Base-by-base conservation (phyloP, 495 filamentous ascomycete species). In the Ascobolus immersus region DNA sequence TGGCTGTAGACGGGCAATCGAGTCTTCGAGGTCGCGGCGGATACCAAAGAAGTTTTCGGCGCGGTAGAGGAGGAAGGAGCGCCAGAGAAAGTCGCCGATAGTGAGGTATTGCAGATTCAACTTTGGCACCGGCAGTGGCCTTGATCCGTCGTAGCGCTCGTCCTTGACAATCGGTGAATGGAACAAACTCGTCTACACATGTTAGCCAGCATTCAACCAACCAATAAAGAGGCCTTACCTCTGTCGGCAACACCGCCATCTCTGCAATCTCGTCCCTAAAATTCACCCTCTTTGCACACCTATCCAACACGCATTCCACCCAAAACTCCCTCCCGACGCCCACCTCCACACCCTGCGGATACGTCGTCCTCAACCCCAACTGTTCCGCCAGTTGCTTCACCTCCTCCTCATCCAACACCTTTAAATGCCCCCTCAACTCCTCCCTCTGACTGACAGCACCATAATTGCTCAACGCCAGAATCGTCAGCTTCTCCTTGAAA, bases 1-100 rank as follows among this genome's bases (percentile, higher is more conserved):
- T 2, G 86, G 81, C 44, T 70, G 69, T 39, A 99, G 52, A 28
- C 78, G 68, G 47, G 78, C 74, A 32, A 93, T 51, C 20, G 69
- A 60, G 21, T 75, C 68, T 47, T 92, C 78, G 41, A 99, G 71
- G 41, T 93, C 75, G 44, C 77, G 81, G 19, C 82, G 67, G 36
- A 99, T 84, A 35, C 78, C 79, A 55, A 81, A 94, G 47, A 93
- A 94, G 2, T 86, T 67, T 52, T 99, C 86, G 40, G 71, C 79
- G 15, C 86, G 68, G 47, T 91, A 77, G 3, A 94, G 62, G 17
- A 86, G 61, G 43, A 94, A 74, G 10, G 84, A 77, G 23, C 86
- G 64, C 79, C 79, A 94, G 7, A 99, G 62, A 43, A 94, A 94
- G 50, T 99, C 86, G 3, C 86, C 81, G 21, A 92, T 67, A 5